A percentile compares a stretch with the other conserved stretches of the same genome.
Conservation (phyloP, 768 basidiomycete genomes). For the Termitomyces eurrhizus region DNA sequence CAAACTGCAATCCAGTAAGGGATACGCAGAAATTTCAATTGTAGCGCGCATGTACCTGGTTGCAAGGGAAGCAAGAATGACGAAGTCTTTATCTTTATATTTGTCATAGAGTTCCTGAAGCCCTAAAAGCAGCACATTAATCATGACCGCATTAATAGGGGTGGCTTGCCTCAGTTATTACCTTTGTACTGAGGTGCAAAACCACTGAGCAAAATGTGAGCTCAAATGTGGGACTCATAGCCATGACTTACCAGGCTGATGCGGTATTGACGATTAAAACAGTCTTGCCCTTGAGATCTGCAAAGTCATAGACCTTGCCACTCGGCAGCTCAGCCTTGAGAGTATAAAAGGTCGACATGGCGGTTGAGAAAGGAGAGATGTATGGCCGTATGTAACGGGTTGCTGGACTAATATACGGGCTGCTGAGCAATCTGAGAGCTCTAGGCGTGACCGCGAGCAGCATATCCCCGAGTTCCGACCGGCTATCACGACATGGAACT, state of each 20-base stretch:
- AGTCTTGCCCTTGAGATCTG: slow-evolving; percentile 69
- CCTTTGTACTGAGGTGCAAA: slow-evolving; percentile 81
- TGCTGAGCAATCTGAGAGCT: slow-evolving; percentile 29
- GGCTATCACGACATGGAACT: neutral
- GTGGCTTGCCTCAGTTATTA: slow-evolving; percentile 12
- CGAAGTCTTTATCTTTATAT: slow-evolving; percentile 71
- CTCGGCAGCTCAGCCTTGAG: slow-evolving; percentile 64
- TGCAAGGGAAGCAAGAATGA: slow-evolving; percentile 88
- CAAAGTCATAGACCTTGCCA: slow-evolving; percentile 55
- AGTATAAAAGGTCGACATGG: slow-evolving; percentile 48
- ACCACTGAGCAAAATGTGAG: slow-evolving; percentile 42
- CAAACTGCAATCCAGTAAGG: slow-evolving; percentile 50
- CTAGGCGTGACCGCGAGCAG: slow-evolving; percentile 21
- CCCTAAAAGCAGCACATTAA: slow-evolving; percentile 34
- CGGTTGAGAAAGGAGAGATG: slow-evolving; percentile 9
- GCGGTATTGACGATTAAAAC: slow-evolving; percentile 79
- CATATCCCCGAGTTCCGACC: slow-evolving; percentile 4
- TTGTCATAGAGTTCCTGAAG: slow-evolving; percentile 80
- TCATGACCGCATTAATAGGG: neutral
- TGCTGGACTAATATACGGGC: slow-evolving; percentile 10
- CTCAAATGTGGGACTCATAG: neutral
- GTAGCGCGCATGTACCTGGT: slow-evolving; percentile 49
- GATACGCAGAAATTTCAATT: neutral
- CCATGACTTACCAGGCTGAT: slow-evolving; percentile 58
- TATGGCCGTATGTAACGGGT: neutral